Conservation (phyloP, 2,329 filamentous ascomycete species). For the Colletotrichum phormii region DNA sequence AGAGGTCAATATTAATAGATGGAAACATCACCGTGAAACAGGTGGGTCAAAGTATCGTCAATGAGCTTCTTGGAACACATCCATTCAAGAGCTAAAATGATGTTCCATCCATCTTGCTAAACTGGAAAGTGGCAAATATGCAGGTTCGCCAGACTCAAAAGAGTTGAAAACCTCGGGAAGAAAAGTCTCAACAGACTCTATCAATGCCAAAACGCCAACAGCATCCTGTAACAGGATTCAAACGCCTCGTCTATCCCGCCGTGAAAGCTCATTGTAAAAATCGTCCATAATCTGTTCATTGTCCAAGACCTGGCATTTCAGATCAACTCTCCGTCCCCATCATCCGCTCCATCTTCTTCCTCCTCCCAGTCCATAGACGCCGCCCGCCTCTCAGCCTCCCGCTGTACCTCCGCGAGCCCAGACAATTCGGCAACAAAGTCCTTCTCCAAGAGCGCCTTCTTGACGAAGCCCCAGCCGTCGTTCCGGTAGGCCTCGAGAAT, state of each 20-base stretch:
- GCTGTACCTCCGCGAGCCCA: slow-evolving; percentile 78
- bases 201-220: not conserved
- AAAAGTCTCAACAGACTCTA: not conserved
- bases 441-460: slow-evolving; percentile 77
- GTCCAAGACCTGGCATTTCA: slow-evolving; percentile 36
- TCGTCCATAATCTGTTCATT: not conserved
- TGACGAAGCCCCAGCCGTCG: slow-evolving; percentile 82
- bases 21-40: not conserved
- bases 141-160: too few relatives aligned
- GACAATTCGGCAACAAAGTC: slow-evolving; percentile 84
- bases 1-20: not conserved
- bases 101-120: not conserved
- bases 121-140: not conserved
- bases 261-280: not conserved
- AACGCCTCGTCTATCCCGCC: slow-evolving; percentile 6
- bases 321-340: slow-evolving; percentile 67
- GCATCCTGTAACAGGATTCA: not conserved
- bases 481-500: slow-evolving; percentile 75
- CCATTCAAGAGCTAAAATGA: not conserved
- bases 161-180: not conserved
- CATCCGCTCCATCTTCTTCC: slow-evolving; percentile 62
- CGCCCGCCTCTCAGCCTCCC: slow-evolving; percentile 63
- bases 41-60: not conserved
- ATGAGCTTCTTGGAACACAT: not conserved
- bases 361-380: slow-evolving; percentile 71